phyloP scores from a whole-genome alignment of 805 yeast genomes.

The Kodamaea laetipori region DNA sequence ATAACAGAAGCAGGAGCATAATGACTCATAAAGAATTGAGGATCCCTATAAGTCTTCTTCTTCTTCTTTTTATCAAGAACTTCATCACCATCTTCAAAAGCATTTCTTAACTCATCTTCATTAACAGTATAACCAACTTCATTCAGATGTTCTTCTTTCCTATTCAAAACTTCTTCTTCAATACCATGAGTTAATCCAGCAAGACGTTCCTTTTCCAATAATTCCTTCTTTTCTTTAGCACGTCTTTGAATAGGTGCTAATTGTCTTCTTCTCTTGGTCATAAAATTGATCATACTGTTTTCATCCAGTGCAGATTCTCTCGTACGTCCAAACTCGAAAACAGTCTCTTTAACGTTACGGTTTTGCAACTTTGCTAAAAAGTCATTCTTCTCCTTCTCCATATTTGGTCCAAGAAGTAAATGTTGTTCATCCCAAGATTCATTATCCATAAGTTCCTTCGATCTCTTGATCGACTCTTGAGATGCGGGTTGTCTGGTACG shows the following conservation, averaged over 20 bases:
- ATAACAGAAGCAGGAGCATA: conserved; percentile 79
- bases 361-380: conserved; percentile 73
- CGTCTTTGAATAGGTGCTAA: conserved; percentile 84
- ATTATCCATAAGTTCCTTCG: conserved; percentile 70
- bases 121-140: conserved; percentile 51
- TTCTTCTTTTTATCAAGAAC: conserved; percentile 39
- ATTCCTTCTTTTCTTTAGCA: conserved; percentile 67
- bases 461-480: conserved; percentile 77
- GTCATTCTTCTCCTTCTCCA: conserved; percentile 69
- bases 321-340: conserved; percentile 73
- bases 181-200: conserved; percentile 74
- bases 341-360: conserved; percentile 81
- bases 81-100: conserved; percentile 57
- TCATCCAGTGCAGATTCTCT: conserved; percentile 50
- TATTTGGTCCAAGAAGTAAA: conserved; percentile 72
- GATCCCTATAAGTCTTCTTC: conserved; percentile 67
- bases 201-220: conserved; percentile 69
- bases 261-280: conserved; percentile 84
- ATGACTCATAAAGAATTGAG: conserved; percentile 79
- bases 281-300: conserved; percentile 72
- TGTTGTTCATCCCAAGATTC: conserved; percentile 89
- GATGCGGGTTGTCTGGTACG: conserved; percentile 89
- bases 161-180: conserved; percentile 67
- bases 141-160: conserved; percentile 40
- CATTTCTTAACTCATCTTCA: conserved; percentile 49